These are phyloP conservation scores for Clonostachys solani DNA, from an alignment of 2,329 filamentous ascomycete genomes.

Conservation along the genomic window DNA sequence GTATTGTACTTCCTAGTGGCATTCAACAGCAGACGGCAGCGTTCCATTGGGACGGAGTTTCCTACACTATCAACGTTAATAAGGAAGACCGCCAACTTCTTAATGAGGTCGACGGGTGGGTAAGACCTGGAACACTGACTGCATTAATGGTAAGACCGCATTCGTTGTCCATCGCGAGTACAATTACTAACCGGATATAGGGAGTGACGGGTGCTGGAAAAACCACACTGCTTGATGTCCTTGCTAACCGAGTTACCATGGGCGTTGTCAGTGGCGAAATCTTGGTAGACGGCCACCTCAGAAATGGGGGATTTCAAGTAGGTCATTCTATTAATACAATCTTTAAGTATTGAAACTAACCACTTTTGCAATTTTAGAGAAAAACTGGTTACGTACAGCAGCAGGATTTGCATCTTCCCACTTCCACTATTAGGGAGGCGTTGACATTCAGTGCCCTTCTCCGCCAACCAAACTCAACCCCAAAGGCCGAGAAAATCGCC, in stretches of 20 bases:
- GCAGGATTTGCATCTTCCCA: slow-evolving; percentile 38
- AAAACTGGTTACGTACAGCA: slow-evolving; percentile 68
- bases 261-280: slow-evolving; percentile 64
- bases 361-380: slow-evolving; percentile 60
- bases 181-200: slow-evolving; percentile 14
- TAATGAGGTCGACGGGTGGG: slow-evolving; percentile 75
- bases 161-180: slow-evolving; percentile 39
- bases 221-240: slow-evolving; percentile 56
- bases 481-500: slow-evolving; percentile 71
- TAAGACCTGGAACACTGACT: slow-evolving; percentile 81
- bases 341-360: slow-evolving; percentile 38
- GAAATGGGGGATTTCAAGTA: slow-evolving; percentile 51
- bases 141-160: slow-evolving; percentile 61
- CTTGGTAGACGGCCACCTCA: slow-evolving; percentile 58
- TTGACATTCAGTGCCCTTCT: slow-evolving; percentile 82
- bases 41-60: slow-evolving; percentile 68
- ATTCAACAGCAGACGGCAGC: slow-evolving; percentile 40
- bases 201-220: slow-evolving; percentile 40
- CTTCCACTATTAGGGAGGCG: slow-evolving; percentile 64
- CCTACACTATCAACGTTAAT: slow-evolving; percentile 65
- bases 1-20: slow-evolving; percentile 42
- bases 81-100: slow-evolving; percentile 62
- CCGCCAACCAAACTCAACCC: slow-evolving; percentile 73
- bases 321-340: slow-evolving; percentile 23
- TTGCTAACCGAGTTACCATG: slow-evolving; percentile 64